phyloP scores from a whole-genome alignment of 768 basidiomycete species.

The Serendipita indica region DNA sequence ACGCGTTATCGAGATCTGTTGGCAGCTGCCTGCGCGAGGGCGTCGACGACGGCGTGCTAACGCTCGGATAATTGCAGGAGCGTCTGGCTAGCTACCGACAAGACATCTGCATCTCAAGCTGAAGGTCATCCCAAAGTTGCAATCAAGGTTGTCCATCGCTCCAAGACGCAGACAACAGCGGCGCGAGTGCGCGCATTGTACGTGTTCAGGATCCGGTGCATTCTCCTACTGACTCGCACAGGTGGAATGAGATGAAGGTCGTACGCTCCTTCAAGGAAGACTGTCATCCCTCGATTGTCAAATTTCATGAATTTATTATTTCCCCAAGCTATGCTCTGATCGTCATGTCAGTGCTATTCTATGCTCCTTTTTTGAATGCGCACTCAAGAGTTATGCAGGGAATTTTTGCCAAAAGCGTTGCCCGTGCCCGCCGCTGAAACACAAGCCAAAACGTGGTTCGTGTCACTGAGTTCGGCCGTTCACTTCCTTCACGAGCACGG shows the following conservation, averaged over 20 bases:
- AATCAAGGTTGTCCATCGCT: constrained; percentile 83
- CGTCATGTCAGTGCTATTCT: constrained; percentile 53
- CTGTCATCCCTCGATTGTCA: constrained; percentile 82
- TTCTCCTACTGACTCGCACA: constrained; percentile 20
- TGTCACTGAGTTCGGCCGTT: constrained; percentile 63
- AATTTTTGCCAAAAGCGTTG: constrained; percentile 69
- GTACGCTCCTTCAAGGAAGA: constrained; percentile 70
- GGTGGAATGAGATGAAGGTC: constrained; percentile 98
- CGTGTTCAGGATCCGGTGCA: constrained; percentile 20
- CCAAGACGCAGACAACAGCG: constrained; percentile 68
- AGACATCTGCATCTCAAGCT: constrained; percentile 26
- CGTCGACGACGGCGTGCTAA: constrained; percentile 19
- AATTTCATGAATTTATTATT: constrained; percentile 88
- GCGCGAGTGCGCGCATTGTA: constrained; percentile 81
- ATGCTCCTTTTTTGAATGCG: not conserved
- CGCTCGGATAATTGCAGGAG: constrained; percentile 42
- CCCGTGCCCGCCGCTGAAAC: constrained; percentile 76
- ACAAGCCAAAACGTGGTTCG: constrained; percentile 70
- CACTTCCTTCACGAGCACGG: constrained; percentile 73
- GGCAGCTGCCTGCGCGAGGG: not conserved
- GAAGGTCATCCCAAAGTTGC: constrained; percentile 49
- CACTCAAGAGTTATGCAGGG: constrained; percentile 34
- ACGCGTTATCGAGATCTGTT: not conserved
- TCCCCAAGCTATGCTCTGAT: constrained; percentile 82
- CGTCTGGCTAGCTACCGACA: constrained; percentile 22